Percentiles rank a stretch among this genome's conserved stretches.
These are phyloP conservation scores for Cryptosporidium parvum DNA, from an alignment of 169 alveolate species.

Conservation along the genomic window DNA sequence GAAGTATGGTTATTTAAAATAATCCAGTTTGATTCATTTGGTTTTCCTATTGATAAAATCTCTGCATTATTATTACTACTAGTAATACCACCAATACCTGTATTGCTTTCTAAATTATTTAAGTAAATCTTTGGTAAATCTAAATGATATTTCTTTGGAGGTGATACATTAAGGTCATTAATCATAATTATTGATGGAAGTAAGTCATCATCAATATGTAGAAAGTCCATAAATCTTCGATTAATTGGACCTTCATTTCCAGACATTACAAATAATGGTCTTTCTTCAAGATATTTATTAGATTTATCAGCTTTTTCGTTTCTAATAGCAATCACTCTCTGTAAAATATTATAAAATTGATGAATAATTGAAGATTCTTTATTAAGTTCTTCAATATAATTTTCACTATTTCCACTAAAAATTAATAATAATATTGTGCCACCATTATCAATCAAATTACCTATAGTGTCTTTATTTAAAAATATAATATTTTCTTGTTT, in stretches of 20 bases:
- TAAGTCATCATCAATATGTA: slow-evolving; percentile 52
- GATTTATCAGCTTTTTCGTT: slow-evolving; percentile 20
- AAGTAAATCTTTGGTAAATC: slow-evolving; percentile 34
- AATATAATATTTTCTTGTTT: slow-evolving; percentile 35
- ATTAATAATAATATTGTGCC: slow-evolving; percentile 23
- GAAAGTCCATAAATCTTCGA: slow-evolving; percentile 64
- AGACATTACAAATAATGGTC: slow-evolving; percentile 38
- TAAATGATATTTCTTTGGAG: slow-evolving; percentile 54
- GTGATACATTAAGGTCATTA: slow-evolving; percentile 49
- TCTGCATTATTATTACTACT: slow-evolving; percentile 5
- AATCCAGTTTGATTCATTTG: slow-evolving; percentile 38
- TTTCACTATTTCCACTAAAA: slow-evolving; percentile 47
- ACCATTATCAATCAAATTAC: slow-evolving; percentile 23
- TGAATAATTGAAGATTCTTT: slow-evolving; percentile 16
- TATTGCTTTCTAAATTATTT: slow-evolving; percentile 3
- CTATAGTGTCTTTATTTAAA: slow-evolving; percentile 51
- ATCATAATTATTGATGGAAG: slow-evolving; percentile 30
- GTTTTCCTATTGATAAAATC: slow-evolving; percentile 10
- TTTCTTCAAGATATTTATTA: slow-evolving; percentile 1
- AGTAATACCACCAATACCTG: slow-evolving; percentile 1
- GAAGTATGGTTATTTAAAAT: slow-evolving; percentile 57
- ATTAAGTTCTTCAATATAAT: slow-evolving; percentile 29
- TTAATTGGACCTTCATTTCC: slow-evolving; percentile 72
- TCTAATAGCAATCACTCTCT: slow-evolving; percentile 32
- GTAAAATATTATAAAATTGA: slow-evolving; percentile 42